These are phyloP conservation scores for Hysterium pulicare DNA, from an alignment of 2,329 filamentous ascomycete genomes.

Conservation along the genomic window DNA sequence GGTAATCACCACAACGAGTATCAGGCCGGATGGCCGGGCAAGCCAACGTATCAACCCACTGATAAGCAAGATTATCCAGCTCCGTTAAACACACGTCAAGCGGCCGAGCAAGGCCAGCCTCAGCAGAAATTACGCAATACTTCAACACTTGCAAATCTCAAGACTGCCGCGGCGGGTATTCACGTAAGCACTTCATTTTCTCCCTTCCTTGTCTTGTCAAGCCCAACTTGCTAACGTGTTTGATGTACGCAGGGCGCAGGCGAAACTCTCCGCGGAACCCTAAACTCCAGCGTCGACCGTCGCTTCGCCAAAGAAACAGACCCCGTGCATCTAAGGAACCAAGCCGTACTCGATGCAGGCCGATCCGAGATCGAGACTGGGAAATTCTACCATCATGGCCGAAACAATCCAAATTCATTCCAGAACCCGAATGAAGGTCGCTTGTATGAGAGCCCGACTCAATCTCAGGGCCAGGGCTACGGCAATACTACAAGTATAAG, in stretches of 20 bases:
- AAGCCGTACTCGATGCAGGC: conserved; percentile 29
- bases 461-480: no score
- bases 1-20: not conserved
- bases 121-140: conserved; percentile 8
- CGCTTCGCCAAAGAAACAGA: conserved; percentile 22
- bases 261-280: conserved; percentile 34
- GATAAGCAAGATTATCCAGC: not conserved
- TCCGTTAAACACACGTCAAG: not conserved
- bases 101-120: conserved; percentile 19
- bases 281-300: conserved; percentile 31
- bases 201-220: not conserved
- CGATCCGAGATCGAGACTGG: conserved; percentile 30
- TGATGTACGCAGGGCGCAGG: conserved; percentile 26
- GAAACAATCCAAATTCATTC: no score
- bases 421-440: no score
- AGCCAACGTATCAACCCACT: conserved; percentile 8
- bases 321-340: conserved; percentile 29
- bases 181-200: conserved; percentile 22
- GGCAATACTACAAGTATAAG: no score
- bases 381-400: conserved; percentile 7
- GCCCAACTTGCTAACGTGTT: not conserved
- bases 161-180: conserved; percentile 33
- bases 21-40: not conserved
- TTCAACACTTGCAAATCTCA: conserved; percentile 32
- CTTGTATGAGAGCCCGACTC: no score